A percentile compares a stretch with the other conserved stretches of the same genome.
Evolutionary conservation across 2,329 filamentous ascomycete genomes (phyloP).

Genomic region (Helminthosporium solani): DNA sequence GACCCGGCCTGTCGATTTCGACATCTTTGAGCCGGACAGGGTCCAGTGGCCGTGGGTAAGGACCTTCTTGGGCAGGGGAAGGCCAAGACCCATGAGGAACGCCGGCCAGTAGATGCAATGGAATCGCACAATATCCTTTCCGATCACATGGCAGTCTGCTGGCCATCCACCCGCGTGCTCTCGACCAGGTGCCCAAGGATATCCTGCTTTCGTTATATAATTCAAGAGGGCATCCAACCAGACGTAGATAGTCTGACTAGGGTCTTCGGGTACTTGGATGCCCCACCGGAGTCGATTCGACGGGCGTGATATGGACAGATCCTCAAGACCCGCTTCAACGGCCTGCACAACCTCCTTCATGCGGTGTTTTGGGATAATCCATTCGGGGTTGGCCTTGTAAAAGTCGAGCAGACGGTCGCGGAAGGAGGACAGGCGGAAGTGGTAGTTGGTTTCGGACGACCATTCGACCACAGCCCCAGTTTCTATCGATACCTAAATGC

Average conservation of each 20-base stretch:
- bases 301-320: slow-evolving; percentile 87
- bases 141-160: slow-evolving; percentile 86
- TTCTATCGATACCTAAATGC: slow-evolving; percentile 65
- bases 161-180: slow-evolving; percentile 74
- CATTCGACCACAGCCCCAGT: slow-evolving; percentile 93
- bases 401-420: slow-evolving; percentile 75
- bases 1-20: slow-evolving; percentile 91
- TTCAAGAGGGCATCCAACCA: slow-evolving; percentile 97
- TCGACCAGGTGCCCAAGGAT: slow-evolving; percentile 71
- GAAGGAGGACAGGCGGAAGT: slow-evolving; percentile 86
- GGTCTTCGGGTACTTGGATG: slow-evolving; percentile 81
- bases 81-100: slow-evolving; percentile 81
- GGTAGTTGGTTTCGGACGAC: slow-evolving; percentile 90
- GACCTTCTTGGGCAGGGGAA: slow-evolving; percentile 76
- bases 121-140: slow-evolving; percentile 93
- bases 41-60: slow-evolving; percentile 96
- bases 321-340: slow-evolving; percentile 75
- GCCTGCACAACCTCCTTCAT: slow-evolving; percentile 78
- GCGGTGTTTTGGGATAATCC: slow-evolving; percentile 70
- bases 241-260: slow-evolving; percentile 89
- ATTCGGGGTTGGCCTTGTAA: slow-evolving; percentile 74
- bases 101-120: slow-evolving; percentile 99
- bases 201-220: slow-evolving; percentile 85
- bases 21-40: slow-evolving; percentile 89
- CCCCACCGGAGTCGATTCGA: slow-evolving; percentile 79